Evolutionary conservation across 1,139 yeast genomes (phyloP), one percentile per base, ranked within the genome.

Genomic region (Maudiozyma humilis): DNA sequence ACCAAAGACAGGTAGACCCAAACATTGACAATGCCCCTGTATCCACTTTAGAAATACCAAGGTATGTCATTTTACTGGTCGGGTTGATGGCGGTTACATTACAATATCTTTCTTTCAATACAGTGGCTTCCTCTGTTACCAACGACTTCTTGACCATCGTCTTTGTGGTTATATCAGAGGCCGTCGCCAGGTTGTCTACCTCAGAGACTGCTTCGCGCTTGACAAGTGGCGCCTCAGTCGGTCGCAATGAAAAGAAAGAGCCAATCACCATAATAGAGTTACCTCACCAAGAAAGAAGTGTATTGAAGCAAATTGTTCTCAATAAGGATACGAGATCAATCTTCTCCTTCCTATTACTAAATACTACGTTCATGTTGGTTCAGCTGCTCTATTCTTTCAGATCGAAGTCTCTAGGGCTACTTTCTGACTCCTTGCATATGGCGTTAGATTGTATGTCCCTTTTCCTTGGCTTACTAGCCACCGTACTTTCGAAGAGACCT

Each of bases 381-480:
- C 98, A 93, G 65, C 72, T 91, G 51, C 67, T 89, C 14, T 93
- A 93, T 60, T 89, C 97, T 1, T 83, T 93, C 64, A 72, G 95
- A 50, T 88, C 97, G 0, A 89, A 86, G 58, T 89, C 97, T 0
- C 68, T 93, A 34, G 97, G 98, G 7, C 70, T 93, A 23, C 67
- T 93, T 40, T 87, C 96, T 6, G 99, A 93, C 58, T 87, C 96
- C 3, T 71, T 91, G 42, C 99, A 91, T 64, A 91, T 91, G 99
- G 86, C 95, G 2, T 71, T 91, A 46, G 98, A 91, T 63, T 91
- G 98, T 62, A 73, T 88, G 1, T 94, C 98, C 0, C 68, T 91
- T 43, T 79, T 93, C 3, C 75, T 93, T 25, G 99, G 99, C 0
- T 69, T 93, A 3, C 74, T 91, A 27, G 98, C 99, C 0, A 87